These are phyloP conservation scores for Colletotrichum lini DNA, from an alignment of 2,329 filamentous ascomycete species.

Conservation along the genomic window DNA sequence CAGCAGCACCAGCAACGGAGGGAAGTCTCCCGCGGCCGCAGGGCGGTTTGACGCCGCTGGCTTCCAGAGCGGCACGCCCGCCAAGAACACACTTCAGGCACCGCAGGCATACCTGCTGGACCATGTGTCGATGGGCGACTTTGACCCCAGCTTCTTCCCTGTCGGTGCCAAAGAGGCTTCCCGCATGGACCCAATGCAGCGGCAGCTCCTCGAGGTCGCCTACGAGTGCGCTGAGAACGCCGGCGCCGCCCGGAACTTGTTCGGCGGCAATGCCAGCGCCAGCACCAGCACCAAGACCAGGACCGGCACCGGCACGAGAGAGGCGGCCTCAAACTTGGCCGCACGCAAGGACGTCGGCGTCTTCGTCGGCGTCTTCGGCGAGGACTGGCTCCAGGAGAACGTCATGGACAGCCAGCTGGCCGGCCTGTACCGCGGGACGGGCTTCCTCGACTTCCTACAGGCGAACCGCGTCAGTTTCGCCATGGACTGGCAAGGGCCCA, in stretches of 20 bases:
- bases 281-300: slow-evolving; percentile 24
- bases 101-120: slow-evolving; percentile 9
- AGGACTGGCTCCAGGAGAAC: slow-evolving; percentile 46
- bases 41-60: slow-evolving; percentile 40
- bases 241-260: slow-evolving; percentile 38
- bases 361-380: slow-evolving; percentile 48
- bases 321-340: no score
- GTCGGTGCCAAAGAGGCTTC: slow-evolving; percentile 13
- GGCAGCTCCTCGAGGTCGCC: slow-evolving; percentile 50
- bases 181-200: slow-evolving; percentile 51
- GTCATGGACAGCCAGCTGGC: slow-evolving; percentile 33
- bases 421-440: not conserved
- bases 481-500: slow-evolving; percentile 49
- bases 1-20: not conserved
- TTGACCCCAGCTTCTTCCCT: slow-evolving; percentile 28
- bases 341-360: slow-evolving; percentile 45
- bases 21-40: slow-evolving; percentile 41
- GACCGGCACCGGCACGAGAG: slow-evolving; percentile 32
- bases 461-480: not conserved
- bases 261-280: not conserved
- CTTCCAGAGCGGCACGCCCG: slow-evolving; percentile 37
- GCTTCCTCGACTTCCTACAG: not conserved
- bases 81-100: slow-evolving; percentile 20
- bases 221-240: slow-evolving; percentile 51
- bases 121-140: slow-evolving; percentile 5